Evolutionary conservation across 108 stramenopile species (phyloP).

Genomic region (Craspedostauros australis): DNA sequence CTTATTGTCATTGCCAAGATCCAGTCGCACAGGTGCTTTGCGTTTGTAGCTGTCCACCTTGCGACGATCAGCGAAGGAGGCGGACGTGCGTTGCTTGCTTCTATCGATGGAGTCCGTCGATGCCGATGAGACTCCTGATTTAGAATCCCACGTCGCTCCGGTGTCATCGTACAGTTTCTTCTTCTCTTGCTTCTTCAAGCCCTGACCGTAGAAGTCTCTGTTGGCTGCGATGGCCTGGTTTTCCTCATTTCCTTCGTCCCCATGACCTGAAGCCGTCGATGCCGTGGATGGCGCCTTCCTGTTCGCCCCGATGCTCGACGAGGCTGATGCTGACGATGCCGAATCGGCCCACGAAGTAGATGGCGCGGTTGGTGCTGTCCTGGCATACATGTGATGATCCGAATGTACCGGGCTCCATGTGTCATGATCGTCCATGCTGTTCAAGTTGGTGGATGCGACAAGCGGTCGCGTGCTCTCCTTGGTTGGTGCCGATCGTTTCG

Average conservation of each 20-base stretch:
- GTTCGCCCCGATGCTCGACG: too few species aligned
- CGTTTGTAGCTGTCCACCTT: slow-evolving; percentile 7
- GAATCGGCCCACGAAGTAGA: too few species aligned
- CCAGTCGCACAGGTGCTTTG: too few species aligned
- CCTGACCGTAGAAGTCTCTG: slow-evolving; percentile 32
- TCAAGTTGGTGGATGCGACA: too few species aligned
- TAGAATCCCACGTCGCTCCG: slow-evolving; percentile 16
- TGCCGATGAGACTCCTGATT: slow-evolving; percentile 3
- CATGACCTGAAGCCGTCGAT: not conserved
- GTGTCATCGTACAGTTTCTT: slow-evolving; percentile 28
- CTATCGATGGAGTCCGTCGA: not conserved
- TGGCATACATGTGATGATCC: too few species aligned
- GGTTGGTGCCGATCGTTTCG: too few species aligned
- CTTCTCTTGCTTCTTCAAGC: slow-evolving; percentile 1
- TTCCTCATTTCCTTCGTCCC: not conserved
- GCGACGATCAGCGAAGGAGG: not conserved
- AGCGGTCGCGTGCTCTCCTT: too few species aligned
- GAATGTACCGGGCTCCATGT: too few species aligned
- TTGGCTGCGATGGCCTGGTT: not conserved
- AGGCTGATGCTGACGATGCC: too few species aligned
- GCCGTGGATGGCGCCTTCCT: not conserved
- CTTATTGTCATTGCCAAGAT: too few species aligned
- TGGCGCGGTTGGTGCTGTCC: too few species aligned
- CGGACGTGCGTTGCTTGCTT: not conserved
- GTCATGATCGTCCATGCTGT: too few species aligned